These are phyloP conservation scores for Fusarium concolor DNA, from an alignment of 2,329 filamentous ascomycete genomes.

Conservation along the genomic window DNA sequence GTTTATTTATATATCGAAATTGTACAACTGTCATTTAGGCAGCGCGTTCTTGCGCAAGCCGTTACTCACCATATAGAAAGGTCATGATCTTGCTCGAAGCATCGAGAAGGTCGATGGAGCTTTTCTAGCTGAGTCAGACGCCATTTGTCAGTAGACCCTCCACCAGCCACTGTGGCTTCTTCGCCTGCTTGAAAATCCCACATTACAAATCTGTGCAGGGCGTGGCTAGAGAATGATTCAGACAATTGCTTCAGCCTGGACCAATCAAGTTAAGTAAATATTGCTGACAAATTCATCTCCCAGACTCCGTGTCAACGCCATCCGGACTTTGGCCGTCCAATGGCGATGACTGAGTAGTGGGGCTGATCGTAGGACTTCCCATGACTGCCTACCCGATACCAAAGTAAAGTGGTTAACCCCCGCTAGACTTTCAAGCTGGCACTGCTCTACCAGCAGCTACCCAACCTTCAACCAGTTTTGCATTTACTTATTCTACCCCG, in stretches of 20 bases:
- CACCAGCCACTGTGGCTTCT: slow-evolving; percentile 8
- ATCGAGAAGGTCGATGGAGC: neutral
- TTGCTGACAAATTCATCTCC: too few relatives aligned
- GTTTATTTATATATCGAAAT: neutral
- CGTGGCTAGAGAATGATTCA: neutral
- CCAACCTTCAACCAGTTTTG: too few relatives aligned
- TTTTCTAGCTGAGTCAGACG: slow-evolving; percentile 2
- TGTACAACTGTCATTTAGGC: neutral
- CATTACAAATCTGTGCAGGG: too few relatives aligned
- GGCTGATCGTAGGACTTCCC: too few relatives aligned
- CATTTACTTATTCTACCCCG: too few relatives aligned
- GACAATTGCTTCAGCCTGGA: neutral
- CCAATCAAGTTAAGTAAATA: neutral
- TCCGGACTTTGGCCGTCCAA: too few relatives aligned
- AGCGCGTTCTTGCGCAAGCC: slow-evolving; percentile 6
- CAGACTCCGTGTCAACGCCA: too few relatives aligned
- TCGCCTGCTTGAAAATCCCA: neutral
- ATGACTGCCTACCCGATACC: too few relatives aligned
- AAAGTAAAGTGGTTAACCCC: too few relatives aligned
- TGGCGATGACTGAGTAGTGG: too few relatives aligned
- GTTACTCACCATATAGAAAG: slow-evolving; percentile 11
- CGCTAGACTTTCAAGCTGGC: too few relatives aligned
- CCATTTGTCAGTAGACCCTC: slow-evolving; percentile 3
- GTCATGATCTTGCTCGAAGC: slow-evolving; percentile 5
- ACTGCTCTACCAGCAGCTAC: too few relatives aligned